Base-by-base conservation (phyloP, 2,329 filamentous ascomycete genomes). In the Aspergillus sp. region DNA sequence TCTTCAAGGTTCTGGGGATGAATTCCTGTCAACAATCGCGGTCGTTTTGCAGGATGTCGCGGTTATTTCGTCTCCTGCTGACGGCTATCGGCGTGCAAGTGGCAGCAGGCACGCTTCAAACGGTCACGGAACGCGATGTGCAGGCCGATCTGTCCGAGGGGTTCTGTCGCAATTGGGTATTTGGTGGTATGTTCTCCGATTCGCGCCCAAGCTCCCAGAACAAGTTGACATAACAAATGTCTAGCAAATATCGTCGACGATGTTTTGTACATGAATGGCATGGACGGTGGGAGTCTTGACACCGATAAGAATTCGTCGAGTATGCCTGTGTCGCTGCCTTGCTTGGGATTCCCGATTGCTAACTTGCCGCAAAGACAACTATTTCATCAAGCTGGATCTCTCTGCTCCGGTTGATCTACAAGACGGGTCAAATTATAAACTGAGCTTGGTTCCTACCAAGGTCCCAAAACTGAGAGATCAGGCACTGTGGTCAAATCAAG, bases 91-190 rank as follows among this genome's bases (percentile, higher is more conserved):
- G 50, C 50, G 22, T 44, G 13, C 24, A 44, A 24, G 41, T 44
- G 7, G 32, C 41, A 36, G 50, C 39, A 24, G 18, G 26, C n/a
- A 41, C 17, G 11, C 12, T n/a, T 9, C 13, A 5, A 15, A 43
- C 26, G 15, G 39, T 53, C 24, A 11, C 41, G 24, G 45, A 53
- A 22, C 50, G 50, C 6, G 50, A 43, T 12, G 44, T 49, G n/a
- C 26, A 56, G 38, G 53, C 5, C 9, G 56, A 59, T 24, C 26
- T 59, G 2, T 60, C 58, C 2, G 50, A 41, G 11, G 60, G 60
- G 39, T 63, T 64, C 26, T 61, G 58, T 53, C 60, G 60, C n/a
- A 62, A 50, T 45, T 62, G 44, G 12, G 51, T 48, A 15, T 61
- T 62, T 47, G 58, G 58, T 13, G 53, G 58, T 62, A 61, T 11